Conservation (phyloP, 441 rosid species). For the Melastoma candidum region DNA sequence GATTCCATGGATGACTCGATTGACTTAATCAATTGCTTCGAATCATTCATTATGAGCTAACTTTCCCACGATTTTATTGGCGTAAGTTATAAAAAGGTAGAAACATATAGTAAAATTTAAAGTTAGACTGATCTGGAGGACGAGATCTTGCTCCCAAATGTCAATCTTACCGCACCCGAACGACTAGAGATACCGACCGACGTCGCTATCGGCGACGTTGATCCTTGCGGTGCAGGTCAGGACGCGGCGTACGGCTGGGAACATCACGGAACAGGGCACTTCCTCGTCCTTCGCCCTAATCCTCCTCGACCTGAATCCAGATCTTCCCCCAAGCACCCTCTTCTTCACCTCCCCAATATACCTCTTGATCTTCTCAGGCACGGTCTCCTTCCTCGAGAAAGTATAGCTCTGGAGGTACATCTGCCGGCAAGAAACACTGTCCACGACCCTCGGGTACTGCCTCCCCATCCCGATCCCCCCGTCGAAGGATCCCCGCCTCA, state of each 20-base stretch:
- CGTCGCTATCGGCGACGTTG: constrained; percentile 19
- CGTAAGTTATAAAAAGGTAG: too few species aligned
- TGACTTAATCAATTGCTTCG: too few species aligned
- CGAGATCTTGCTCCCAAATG: too few species aligned
- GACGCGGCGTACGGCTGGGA: constrained; percentile 21
- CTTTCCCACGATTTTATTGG: too few species aligned
- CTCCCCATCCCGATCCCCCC: neutral
- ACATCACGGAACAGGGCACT: constrained; percentile 17
- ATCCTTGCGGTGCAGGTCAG: constrained; percentile 29
- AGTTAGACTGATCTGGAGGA: too few species aligned
- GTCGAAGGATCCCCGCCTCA: neutral
- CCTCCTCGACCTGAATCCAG: constrained; percentile 6
- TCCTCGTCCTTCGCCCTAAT: constrained; percentile 17
- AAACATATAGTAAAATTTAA: too few species aligned
- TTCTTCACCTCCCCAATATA: constrained; percentile 21
- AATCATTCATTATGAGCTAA: too few species aligned
- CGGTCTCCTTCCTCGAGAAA: constrained; percentile 30
- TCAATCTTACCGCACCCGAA: too few species aligned
- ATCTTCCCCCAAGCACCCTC: constrained; percentile 4
- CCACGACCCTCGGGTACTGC: constrained; percentile 24
- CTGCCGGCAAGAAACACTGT: constrained; percentile 45
- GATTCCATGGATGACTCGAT: too few species aligned
- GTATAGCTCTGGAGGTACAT: constrained; percentile 43
- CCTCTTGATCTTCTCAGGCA: constrained; percentile 19
- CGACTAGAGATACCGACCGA: neutral